Conservation (phyloP, 1,284 basidiomycete species). For the Hypsizygus ulmarius region DNA sequence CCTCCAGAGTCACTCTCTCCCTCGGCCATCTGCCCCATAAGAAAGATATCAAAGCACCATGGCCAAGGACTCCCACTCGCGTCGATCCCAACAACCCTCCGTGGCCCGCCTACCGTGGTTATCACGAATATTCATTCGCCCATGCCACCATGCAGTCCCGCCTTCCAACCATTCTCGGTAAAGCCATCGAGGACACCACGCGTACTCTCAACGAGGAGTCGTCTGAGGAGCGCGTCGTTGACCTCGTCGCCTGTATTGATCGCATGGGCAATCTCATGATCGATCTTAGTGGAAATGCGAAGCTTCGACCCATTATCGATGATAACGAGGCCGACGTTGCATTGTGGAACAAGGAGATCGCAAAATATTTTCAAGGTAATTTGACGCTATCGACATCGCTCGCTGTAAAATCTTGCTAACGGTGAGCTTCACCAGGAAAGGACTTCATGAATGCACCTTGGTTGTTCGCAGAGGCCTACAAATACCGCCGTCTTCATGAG, state of each 20-base stretch:
- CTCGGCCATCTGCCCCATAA: constrained; percentile 71
- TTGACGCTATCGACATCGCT: constrained; percentile 7
- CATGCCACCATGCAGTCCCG: constrained; percentile 93
- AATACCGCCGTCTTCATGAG: constrained; percentile 94
- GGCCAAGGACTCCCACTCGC: constrained; percentile 70
- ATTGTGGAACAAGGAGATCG: constrained; percentile 96
- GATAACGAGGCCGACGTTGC: constrained; percentile 94
- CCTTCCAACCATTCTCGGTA: constrained; percentile 92
- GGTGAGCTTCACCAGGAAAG: constrained; percentile 53
- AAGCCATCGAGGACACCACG: constrained; percentile 92
- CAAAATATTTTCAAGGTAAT: constrained; percentile 86
- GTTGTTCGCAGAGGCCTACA: constrained; percentile 97
- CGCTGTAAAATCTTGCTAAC: not conserved
- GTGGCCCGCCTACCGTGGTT: constrained; percentile 93
- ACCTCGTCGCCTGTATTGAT: constrained; percentile 86
- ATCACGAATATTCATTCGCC: constrained; percentile 95
- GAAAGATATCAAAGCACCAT: constrained; percentile 63
- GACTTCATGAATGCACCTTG: constrained; percentile 97
- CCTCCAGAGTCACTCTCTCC: constrained; percentile 61
- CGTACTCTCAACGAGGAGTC: constrained; percentile 87
- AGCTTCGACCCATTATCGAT: constrained; percentile 84
- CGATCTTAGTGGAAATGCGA: constrained; percentile 77
- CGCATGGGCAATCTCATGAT: constrained; percentile 83
- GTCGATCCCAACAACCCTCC: constrained; percentile 94
- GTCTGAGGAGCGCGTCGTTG: constrained; percentile 82